Evolutionary conservation across 164 flowering plant genomes (phyloP), one percentile per base, ranked within the genome.

Genomic region (Umbellularia californica): DNA sequence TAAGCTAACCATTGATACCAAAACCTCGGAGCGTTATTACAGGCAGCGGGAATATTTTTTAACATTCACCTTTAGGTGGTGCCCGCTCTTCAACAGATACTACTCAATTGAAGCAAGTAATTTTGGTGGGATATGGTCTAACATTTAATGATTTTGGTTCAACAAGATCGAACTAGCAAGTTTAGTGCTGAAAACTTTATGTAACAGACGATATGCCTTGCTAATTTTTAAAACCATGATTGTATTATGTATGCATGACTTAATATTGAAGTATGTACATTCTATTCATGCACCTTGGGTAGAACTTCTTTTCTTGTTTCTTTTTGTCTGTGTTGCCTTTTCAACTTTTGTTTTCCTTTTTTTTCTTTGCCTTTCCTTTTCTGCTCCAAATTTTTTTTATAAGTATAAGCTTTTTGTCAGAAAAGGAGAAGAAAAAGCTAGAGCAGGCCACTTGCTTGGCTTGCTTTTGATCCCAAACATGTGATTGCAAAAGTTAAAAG

Each of bases 341-440:
- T 52, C 25, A 41, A 9, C 35, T 25, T 11, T 50, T 23, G 14
- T 52, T 70, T 70, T 50, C 12, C 7, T 23, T n/a, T 71, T 71
- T 58, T 71, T 71, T 35, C 20, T 52, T 24, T 58, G 66, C 66
- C 65, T 71, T 71, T 33, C 50, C 50, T 60, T 71, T 60, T 60
- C 74, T 58, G 55, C 28, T 30, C 19, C 58, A 55, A n/a, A 13
- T 24, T 5, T 51, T 30, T 30, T 64, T 24, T 22, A 25, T 64
- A 23, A 11, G 19, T 25, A 22, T 7, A 58, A 23, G 63, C 62
- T 70, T 51, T 47, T 52, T 15, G 63, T 5, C 19, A 62, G 23
- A 14, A 70, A 70, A 52, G 41, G 14, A 55, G 72, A 51, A 51
- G 25, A 30, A 70, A 70, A 70, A 70, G 72, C 72, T 70, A 70